Base-by-base conservation (phyloP, 2,329 filamentous ascomycete species). In the Fusarium phyllophilum region DNA sequence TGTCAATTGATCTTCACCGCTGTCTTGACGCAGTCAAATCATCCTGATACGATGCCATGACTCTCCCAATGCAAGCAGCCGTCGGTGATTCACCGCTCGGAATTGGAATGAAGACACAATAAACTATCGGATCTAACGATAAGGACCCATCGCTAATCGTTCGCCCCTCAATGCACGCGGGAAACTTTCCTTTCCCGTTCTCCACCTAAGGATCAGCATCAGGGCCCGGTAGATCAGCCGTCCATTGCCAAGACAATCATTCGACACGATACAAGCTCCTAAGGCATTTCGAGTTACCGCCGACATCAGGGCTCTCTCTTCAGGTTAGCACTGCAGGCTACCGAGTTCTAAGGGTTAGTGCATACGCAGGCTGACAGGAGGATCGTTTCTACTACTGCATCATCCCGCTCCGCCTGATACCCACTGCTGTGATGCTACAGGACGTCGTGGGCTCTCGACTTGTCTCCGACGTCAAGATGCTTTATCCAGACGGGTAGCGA, bases 21-120 rank as follows among this genome's bases (percentile, higher is more conserved):
- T 39, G 33, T 33, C 31, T 39, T 33, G 34, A 38, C 15, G 29
- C 39, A 45, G 31, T 12, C 52, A 20, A 63, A 63, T 55, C 33
- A 36, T 51, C n/a, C 34, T 51, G 39, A 60, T 42, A 42, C 51
- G 39, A 61, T 26, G 24, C n/a, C 18, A 52, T 68, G 44, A 36
- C 44, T 36, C 38, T 46, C 24, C 18, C 14, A 26, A 60, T 74
- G 71, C 70, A 74, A 55, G 67, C 62, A 69, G 46, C 70, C 70
- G 71, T 52, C n/a, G n/a, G 33, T 41, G 52, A 14, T 54, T 64
- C 65, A 46, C 49, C 64, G 42, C 44, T 51, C 38, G 41, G 44
- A 17, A 42, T 48, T 54, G 42, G 42, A 59, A 59, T 59, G 14
- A 49, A 42, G 26, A 59, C 33, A 34, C 22, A 44, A 56, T 38